phyloP scores from a whole-genome alignment of 345 rosid genomes.

The Hypericum androsaemum region DNA sequence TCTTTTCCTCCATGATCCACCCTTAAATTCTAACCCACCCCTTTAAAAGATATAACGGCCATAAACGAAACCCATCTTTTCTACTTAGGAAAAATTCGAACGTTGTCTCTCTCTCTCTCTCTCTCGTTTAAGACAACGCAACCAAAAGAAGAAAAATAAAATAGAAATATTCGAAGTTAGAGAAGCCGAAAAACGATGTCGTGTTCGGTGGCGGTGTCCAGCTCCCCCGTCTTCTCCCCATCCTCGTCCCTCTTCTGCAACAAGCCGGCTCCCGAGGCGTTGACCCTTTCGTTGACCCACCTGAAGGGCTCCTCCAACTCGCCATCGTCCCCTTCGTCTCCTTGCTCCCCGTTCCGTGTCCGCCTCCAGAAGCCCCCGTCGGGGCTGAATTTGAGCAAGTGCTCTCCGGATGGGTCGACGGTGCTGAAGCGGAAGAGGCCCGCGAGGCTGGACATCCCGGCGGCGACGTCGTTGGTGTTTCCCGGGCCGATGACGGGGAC shows the following conservation, averaged over 20 bases:
- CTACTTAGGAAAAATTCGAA: too few relatives aligned
- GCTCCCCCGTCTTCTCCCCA: constrained; percentile 78
- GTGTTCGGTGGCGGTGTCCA: constrained; percentile 60
- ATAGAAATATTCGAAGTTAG: too few relatives aligned
- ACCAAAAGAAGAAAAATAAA: too few relatives aligned
- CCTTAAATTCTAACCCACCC: too few relatives aligned
- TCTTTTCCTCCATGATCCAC: too few relatives aligned
- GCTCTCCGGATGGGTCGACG: constrained; percentile 22
- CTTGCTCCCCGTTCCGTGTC: constrained; percentile 55
- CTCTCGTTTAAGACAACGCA: too few relatives aligned
- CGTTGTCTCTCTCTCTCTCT: too few relatives aligned
- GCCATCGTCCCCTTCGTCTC: constrained; percentile 44
- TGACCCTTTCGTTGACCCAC: constrained; percentile 34
- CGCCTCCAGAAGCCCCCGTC: constrained; percentile 52
- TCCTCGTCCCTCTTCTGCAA: constrained; percentile 57
- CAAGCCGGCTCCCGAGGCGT: constrained; percentile 27
- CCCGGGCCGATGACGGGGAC: constrained; percentile 27
- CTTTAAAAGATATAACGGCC: too few relatives aligned
- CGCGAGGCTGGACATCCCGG: constrained; percentile 56
- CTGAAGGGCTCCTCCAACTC: constrained; percentile 31
- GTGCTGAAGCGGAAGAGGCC: constrained; percentile 74
- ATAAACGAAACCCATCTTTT: too few relatives aligned
- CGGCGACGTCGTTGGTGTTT: constrained; percentile 20
- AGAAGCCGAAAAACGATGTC: constrained; percentile 31
- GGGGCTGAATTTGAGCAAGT: constrained; percentile 19